Evolutionary conservation across 2,329 filamentous ascomycete genomes (phyloP).

Genomic region (Microdochium trichocladiopsis): DNA sequence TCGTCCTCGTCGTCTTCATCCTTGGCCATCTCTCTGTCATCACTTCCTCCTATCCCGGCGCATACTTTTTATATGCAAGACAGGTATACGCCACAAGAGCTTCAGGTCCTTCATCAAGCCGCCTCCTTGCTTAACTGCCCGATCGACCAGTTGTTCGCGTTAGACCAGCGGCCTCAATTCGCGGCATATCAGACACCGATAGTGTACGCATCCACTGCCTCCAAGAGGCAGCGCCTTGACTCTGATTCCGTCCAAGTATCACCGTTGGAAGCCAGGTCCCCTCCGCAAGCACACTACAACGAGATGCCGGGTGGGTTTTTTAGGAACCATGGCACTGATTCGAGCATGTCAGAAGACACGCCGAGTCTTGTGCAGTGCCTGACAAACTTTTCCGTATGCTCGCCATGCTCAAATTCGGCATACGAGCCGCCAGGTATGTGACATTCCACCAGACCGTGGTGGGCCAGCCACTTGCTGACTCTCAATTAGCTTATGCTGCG

Average conservation of each 20-base stretch:
- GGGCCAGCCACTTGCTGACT: background rate
- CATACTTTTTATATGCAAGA: slow-evolving; percentile 11
- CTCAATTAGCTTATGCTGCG: slow-evolving; percentile 17
- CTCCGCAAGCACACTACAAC: slow-evolving; percentile 16
- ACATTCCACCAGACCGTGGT: background rate
- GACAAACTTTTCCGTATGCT: slow-evolving; percentile 16
- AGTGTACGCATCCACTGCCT: slow-evolving; percentile 3
- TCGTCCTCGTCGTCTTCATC: slow-evolving; percentile 11
- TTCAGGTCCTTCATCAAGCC: slow-evolving; percentile 25
- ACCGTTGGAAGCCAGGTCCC: slow-evolving; percentile 4
- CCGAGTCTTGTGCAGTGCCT: background rate
- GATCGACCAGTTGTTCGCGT: slow-evolving; percentile 17
- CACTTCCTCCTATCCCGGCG: slow-evolving; percentile 9
- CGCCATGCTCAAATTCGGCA: slow-evolving; percentile 17
- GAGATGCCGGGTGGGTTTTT: slow-evolving; percentile 4
- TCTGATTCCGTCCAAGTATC: slow-evolving; percentile 7
- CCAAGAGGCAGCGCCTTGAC: slow-evolving; percentile 16
- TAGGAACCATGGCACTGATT: background rate
- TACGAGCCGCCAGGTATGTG: slow-evolving; percentile 24
- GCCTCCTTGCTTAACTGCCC: slow-evolving; percentile 23
- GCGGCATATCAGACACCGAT: slow-evolving; percentile 10
- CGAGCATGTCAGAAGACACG: background rate
- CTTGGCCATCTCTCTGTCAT: background rate
- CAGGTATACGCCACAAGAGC: slow-evolving; percentile 16
- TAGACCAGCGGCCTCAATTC: slow-evolving; percentile 19